Evolutionary conservation across 768 basidiomycete species (phyloP).

Genomic region (Lyophyllum semitale): DNA sequence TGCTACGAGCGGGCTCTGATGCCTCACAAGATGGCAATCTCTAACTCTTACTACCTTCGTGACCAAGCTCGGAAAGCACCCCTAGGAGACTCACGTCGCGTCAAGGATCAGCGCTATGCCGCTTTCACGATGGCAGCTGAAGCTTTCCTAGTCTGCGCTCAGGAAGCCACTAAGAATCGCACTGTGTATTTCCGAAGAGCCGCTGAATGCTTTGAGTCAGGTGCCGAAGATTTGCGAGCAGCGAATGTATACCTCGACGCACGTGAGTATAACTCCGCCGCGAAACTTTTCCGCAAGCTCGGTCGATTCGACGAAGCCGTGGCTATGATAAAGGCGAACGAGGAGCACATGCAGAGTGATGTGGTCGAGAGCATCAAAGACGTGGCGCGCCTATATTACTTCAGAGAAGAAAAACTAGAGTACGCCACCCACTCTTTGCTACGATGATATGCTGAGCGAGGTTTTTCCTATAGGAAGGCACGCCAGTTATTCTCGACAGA

Average conservation of each 20-base stretch:
- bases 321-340: constrained; percentile 38
- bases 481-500: constrained; percentile 46
- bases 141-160: constrained; percentile 48
- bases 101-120: constrained; percentile 19
- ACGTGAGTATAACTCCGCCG: constrained; percentile 43
- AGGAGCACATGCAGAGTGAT: constrained; percentile 26
- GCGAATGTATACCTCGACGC: constrained; percentile 45
- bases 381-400: constrained; percentile 48
- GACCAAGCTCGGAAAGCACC: constrained; percentile 45
- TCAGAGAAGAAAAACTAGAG: constrained; percentile 36
- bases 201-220: constrained; percentile 48
- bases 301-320: constrained; percentile 57
- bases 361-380: constrained; percentile 39
- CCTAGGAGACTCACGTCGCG: constrained; percentile 16
- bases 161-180: constrained; percentile 27
- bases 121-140: constrained; percentile 49
- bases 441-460: not conserved
- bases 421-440: constrained; percentile 17
- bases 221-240: constrained; percentile 40
- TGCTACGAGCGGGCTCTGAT: constrained; percentile 52
- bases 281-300: constrained; percentile 48
- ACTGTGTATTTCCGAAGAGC: constrained; percentile 41
- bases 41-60: constrained; percentile 55
- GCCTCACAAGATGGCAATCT: constrained; percentile 43
- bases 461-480: constrained; percentile 39